Base-by-base conservation (phyloP, 495 filamentous ascomycete genomes). In the Staphylotrichum longicolle region DNA sequence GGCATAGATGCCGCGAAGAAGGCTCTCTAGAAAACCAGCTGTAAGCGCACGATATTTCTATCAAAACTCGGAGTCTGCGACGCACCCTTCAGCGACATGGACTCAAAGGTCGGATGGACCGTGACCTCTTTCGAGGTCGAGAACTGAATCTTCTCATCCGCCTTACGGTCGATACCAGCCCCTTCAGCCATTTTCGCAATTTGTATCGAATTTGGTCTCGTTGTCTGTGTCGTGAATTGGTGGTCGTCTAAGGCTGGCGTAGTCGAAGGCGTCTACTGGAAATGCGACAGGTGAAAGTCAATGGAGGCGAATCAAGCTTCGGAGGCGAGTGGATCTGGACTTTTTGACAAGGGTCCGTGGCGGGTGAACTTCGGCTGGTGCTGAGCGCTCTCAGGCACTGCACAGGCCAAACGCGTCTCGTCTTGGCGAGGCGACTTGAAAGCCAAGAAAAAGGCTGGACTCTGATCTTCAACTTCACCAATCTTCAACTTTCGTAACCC, bases 131-230 rank as follows among this genome's bases (percentile, higher is more conserved):
- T 96, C 63, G 91, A 96, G 75, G 94, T 98, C 62, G 85, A 85
- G 80, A 98, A 98, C 80, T 98, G 94, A 83, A 97, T 95, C 74
- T 89, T 88, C 85, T 96, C 92, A 77, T 98, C 94, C 40, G 87
- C 86, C 70, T 92, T 91, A 75, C 91, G 86, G 78, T 98, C 95
- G 68, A 98, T 96, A 40, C 79, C 79, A 45, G 41, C 34, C 32
- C 75, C 73, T 68, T 96, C 93, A 49, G 93, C 90, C 94, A 98
- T 98, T 32, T 94, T 61, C 61, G 58, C 53, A 54, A 9, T 52
- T 47, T 5, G 47, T 47, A 6, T 27, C 30, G 9, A 7, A 45
- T 9, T 9, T 52, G 37, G 6, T 6, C 10, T 39, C 37, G 37
- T 39, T 6, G 37, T 39, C 10, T 39, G 2, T 39, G 37, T 6